These are phyloP conservation scores for Colletotrichum sp. DNA, from an alignment of 2,329 filamentous ascomycete genomes.

Conservation along the genomic window DNA sequence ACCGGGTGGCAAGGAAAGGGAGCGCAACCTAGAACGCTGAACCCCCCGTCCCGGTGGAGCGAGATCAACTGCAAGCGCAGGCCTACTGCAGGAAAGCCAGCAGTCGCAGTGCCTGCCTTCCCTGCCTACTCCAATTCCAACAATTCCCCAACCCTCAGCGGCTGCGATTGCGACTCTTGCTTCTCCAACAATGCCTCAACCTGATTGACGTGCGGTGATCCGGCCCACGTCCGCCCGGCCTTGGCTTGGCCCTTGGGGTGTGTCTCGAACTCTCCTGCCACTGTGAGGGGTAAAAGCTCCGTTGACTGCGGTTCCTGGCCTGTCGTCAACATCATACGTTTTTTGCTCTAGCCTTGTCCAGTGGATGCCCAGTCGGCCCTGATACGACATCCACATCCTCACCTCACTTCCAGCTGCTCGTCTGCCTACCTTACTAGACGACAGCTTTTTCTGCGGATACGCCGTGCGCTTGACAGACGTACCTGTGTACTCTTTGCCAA, in stretches of 20 bases:
- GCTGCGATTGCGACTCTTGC: background rate
- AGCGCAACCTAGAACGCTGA: background rate
- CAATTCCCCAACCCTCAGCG: background rate
- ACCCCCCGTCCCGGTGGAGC: conserved; percentile 4
- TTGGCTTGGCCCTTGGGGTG: conserved; percentile 1
- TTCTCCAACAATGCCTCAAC: conserved; percentile 1
- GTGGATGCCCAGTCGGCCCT: conserved; percentile 17
- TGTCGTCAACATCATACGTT: conserved; percentile 23
- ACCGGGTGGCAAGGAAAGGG: background rate
- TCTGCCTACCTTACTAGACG: background rate
- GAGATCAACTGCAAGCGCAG: background rate
- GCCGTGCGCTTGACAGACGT: background rate
- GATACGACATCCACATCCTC: conserved; percentile 6
- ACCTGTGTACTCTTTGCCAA: background rate
- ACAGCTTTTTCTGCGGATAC: background rate
- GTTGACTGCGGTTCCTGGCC: conserved; percentile 16
- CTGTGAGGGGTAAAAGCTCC: conserved; percentile 19
- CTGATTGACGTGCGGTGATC: conserved; percentile 4
- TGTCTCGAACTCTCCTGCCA: conserved; percentile 13
- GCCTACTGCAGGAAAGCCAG: background rate
- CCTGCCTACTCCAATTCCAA: background rate
- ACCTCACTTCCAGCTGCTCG: background rate
- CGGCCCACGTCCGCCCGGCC: conserved; percentile 7
- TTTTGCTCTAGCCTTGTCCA: conserved; percentile 13
- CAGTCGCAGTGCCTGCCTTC: background rate